A percentile compares a stretch with the other conserved stretches of the same genome.
phyloP scores from a whole-genome alignment of 2,329 filamentous ascomycete genomes.

The Trichophyton mentagrophytes region DNA sequence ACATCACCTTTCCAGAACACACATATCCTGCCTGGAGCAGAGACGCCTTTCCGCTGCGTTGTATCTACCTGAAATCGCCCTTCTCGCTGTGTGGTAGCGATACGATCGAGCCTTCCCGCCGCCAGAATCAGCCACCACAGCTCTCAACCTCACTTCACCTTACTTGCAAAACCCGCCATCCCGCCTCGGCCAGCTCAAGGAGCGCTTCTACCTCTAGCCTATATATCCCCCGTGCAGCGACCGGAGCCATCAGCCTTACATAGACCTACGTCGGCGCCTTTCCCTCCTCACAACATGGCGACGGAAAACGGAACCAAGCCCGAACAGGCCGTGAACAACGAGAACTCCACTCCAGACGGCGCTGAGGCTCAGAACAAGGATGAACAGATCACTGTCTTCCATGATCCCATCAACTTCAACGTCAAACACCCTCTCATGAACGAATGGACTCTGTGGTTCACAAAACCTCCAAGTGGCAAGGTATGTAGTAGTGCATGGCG shows the following conservation, averaged over 20 bases:
- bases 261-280: neutral
- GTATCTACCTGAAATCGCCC: conserved; percentile 1
- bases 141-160: neutral
- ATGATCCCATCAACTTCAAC: conserved; percentile 98
- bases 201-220: conserved; percentile 4
- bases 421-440: conserved; percentile 98
- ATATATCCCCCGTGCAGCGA: neutral
- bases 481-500: conserved; percentile 36
- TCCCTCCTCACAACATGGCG: conserved; percentile 22
- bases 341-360: conserved; percentile 41
- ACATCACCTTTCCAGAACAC: neutral
- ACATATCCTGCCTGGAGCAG: conserved; percentile 15
- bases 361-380: conserved; percentile 36
- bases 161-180: neutral
- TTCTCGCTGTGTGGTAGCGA: neutral
- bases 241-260: neutral
- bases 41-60: neutral
- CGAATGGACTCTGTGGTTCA: conserved; percentile 99
- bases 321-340: conserved; percentile 34
- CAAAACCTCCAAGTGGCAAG: conserved; percentile 93
- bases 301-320: conserved; percentile 26
- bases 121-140: neutral
- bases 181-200: neutral
- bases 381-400: conserved; percentile 75
- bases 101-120: conserved; percentile 11